phyloP scores from a whole-genome alignment of 805 yeast species.

The Kodamaea neixiangensis region DNA sequence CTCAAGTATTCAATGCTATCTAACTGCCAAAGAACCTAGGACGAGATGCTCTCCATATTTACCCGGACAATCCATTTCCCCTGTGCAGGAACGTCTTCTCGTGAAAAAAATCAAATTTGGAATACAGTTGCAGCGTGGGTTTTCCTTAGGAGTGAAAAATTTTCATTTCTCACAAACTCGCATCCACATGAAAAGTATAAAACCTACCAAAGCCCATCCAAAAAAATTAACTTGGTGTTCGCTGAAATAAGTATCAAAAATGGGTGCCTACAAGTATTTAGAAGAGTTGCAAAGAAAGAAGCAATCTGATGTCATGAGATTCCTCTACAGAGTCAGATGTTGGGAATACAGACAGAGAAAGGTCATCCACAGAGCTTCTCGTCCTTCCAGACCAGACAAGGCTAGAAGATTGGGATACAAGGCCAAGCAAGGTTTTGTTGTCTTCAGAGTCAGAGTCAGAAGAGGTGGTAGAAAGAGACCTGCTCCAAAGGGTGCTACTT shows the following conservation, averaged over 20 bases:
- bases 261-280: constrained; percentile 99
- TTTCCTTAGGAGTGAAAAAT: constrained; percentile 4
- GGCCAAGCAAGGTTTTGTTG: constrained; percentile 99
- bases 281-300: constrained; percentile 99
- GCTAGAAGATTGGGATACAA: constrained; percentile 99
- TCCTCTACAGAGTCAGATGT: constrained; percentile 99
- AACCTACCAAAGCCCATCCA: background rate
- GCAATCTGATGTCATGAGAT: constrained; percentile 99
- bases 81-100: background rate
- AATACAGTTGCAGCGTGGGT: background rate
- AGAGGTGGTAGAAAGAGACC: constrained; percentile 99
- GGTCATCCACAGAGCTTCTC: constrained; percentile 97
- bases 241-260: constrained; percentile 35
- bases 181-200: background rate
- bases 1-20: too few relatives aligned
- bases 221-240: constrained; percentile 11
- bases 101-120: background rate
- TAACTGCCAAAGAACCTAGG: background rate
- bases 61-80: constrained; percentile 3
- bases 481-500: constrained; percentile 99
- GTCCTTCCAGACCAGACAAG: constrained; percentile 99
- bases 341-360: constrained; percentile 99
- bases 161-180: constrained; percentile 3
- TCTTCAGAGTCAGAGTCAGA: constrained; percentile 98
- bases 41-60: background rate